Conservation (phyloP, 2,329 filamentous ascomycete species). For the Dactylellina parvicollis region DNA sequence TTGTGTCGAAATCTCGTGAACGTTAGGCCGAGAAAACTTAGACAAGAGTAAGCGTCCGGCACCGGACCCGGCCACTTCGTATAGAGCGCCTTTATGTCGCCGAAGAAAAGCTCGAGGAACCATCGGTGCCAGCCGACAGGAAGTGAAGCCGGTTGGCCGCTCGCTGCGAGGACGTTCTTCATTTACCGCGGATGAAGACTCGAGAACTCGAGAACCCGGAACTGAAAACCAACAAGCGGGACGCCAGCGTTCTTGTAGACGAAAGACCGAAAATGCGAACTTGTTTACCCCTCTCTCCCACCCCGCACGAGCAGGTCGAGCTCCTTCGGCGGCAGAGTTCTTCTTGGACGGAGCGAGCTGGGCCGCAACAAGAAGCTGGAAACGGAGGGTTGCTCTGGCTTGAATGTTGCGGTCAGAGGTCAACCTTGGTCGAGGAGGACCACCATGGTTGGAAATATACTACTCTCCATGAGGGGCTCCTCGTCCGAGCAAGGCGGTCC, state of each 20-base stretch:
- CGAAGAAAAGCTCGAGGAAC: slow-evolving; percentile 45
- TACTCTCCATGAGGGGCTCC: slow-evolving; percentile 12
- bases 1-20: slow-evolving; percentile 32
- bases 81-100: slow-evolving; percentile 40
- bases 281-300: slow-evolving; percentile 30
- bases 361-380: slow-evolving; percentile 32
- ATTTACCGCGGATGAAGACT: slow-evolving; percentile 26
- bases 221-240: not conserved
- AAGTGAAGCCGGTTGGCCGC: slow-evolving; percentile 42
- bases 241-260: slow-evolving; percentile 21
- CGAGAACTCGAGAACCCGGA: not conserved
- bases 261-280: slow-evolving; percentile 1
- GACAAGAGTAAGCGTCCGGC: slow-evolving; percentile 34
- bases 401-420: slow-evolving; percentile 25
- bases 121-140: slow-evolving; percentile 52
- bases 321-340: slow-evolving; percentile 27
- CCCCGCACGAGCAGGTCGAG: slow-evolving; percentile 16
- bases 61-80: slow-evolving; percentile 50
- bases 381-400: slow-evolving; percentile 13
- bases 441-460: slow-evolving; percentile 38
- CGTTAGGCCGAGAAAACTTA: slow-evolving; percentile 44
- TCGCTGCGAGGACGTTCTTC: slow-evolving; percentile 27
- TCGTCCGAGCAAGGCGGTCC: no score
- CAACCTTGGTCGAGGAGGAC: slow-evolving; percentile 32
- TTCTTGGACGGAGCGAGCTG: slow-evolving; percentile 17